Evolutionary conservation across 352 stramenopile genomes (phyloP), one percentile per base, ranked within the genome.

Genomic region (Globisporangium acanthophoron): DNA sequence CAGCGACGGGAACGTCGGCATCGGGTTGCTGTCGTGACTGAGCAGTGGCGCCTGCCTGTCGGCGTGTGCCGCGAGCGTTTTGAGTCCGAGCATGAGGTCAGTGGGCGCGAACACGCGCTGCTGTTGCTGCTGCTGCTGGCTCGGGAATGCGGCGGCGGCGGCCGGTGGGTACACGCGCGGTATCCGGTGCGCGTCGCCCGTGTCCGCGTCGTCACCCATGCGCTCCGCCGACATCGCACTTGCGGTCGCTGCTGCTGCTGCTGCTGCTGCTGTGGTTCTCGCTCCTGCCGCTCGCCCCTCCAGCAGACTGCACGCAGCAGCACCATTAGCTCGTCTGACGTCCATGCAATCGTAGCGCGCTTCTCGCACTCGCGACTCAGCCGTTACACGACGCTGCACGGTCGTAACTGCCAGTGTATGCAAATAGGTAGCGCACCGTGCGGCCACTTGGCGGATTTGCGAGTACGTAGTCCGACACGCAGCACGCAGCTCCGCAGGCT

Each of bases 81-180:
- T 71, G 21, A 77, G 65, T 11, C 61, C 67, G 12, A 72, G 65
- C 67, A 78, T 70, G 39, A 66, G 33, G 48, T 77, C 69, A 8
- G 65, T 61, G 5, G 4, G 55, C 54, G 29, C 53, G 56, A 49
- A 71, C 56, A 9, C 44, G 58, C 33, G 59, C 20, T 46, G 61
- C 6, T 43, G 44, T 3, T 59, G 46, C 9, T 54, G 57, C 18
- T 48, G 46, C 33, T 47, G 55, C 3, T 49, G 37, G 21, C 46
- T 33, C 3, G 58, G 40, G 13, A 68, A 71, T 15, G 63, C 51
- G 29, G 27, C 56, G 18, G 55, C 39, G 15, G 61, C 24, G 24
- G 24, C 1, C 24, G 24, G 59, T 20, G 61, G 60, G 56, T 64
- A 68, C 61, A 69, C 37, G 4, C 58, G 56, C 48, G 61, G 65